Percentiles rank a stretch among this genome's conserved stretches.
Evolutionary conservation across 1,139 yeast species (phyloP).

Genomic region (Kodamaea fungicola): DNA sequence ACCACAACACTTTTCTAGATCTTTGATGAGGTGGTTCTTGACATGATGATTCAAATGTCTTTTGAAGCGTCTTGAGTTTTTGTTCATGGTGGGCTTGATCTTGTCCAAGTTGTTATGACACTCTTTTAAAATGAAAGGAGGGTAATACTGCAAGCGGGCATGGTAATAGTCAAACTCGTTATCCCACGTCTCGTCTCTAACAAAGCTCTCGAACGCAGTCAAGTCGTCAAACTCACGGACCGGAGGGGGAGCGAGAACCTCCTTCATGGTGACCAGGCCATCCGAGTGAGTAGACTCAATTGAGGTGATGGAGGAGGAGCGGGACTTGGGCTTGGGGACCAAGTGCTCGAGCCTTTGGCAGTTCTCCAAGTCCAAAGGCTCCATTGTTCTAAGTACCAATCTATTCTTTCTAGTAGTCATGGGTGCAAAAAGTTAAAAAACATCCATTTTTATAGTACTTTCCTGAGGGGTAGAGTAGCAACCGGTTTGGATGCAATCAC

Average conservation of each 20-base stretch:
- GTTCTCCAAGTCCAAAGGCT: constrained; percentile 34
- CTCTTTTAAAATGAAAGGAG: constrained; percentile 68
- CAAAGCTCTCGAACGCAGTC: constrained; percentile 57
- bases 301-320: constrained; percentile 23
- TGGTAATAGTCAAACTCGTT: constrained; percentile 68
- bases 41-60: constrained; percentile 75
- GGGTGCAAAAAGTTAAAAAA: background rate
- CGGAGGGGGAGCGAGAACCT: constrained; percentile 40
- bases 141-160: constrained; percentile 63
- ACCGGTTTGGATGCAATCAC: too few relatives aligned
- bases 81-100: constrained; percentile 69
- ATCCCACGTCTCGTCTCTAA: constrained; percentile 74
- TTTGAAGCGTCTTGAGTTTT: constrained; percentile 66
- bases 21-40: constrained; percentile 65
- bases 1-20: constrained; percentile 61
- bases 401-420: constrained; percentile 23
- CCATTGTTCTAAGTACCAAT: constrained; percentile 18
- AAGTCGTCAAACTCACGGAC: constrained; percentile 58
- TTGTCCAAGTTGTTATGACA: constrained; percentile 70
- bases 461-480: too few relatives aligned
- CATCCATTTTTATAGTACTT: too few relatives aligned
- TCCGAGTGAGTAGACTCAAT: constrained; percentile 31
- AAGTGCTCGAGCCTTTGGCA: constrained; percentile 41
- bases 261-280: constrained; percentile 24
- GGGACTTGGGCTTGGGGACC: constrained; percentile 36